Conservation (phyloP, 345 rosid species). For the Mallotus nudiflorus region DNA sequence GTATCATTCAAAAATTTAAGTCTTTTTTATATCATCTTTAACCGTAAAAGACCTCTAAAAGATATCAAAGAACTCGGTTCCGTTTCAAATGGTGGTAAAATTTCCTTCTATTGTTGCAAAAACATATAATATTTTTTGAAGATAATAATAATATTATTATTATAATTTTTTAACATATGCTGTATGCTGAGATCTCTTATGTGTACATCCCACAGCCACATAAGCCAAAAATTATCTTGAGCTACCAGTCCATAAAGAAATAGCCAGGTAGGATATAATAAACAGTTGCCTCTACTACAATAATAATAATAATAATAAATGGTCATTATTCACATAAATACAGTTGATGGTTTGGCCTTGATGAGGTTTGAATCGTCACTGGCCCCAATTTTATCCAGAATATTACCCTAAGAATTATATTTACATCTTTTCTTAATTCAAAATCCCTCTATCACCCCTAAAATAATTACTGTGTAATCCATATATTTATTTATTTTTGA, state of each 20-base stretch:
- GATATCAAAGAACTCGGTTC: too few relatives aligned
- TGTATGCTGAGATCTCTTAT: background rate
- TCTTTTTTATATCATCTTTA: too few relatives aligned
- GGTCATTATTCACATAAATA: background rate
- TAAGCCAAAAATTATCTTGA: background rate
- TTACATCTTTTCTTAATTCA: background rate
- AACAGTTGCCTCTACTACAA: background rate
- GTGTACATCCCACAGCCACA: background rate
- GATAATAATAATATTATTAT: too few relatives aligned
- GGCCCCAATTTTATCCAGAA: background rate
- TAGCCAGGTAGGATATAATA: background rate
- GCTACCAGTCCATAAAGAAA: background rate
- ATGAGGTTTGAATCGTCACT: conserved; percentile 10
- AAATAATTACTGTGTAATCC: background rate
- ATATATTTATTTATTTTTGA: too few relatives aligned
- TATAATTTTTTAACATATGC: too few relatives aligned
- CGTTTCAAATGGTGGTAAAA: too few relatives aligned
- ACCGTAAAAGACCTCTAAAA: too few relatives aligned
- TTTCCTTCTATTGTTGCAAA: too few relatives aligned
- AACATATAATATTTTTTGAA: too few relatives aligned
- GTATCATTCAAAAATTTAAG: too few relatives aligned
- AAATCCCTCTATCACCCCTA: background rate
- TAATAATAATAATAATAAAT: too few relatives aligned
- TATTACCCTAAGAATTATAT: background rate
- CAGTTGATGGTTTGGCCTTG: background rate